Evolutionary conservation across 2,329 filamentous ascomycete genomes (phyloP), one percentile per base, ranked within the genome.

Genomic region (Aspergillus spinulosporus): DNA sequence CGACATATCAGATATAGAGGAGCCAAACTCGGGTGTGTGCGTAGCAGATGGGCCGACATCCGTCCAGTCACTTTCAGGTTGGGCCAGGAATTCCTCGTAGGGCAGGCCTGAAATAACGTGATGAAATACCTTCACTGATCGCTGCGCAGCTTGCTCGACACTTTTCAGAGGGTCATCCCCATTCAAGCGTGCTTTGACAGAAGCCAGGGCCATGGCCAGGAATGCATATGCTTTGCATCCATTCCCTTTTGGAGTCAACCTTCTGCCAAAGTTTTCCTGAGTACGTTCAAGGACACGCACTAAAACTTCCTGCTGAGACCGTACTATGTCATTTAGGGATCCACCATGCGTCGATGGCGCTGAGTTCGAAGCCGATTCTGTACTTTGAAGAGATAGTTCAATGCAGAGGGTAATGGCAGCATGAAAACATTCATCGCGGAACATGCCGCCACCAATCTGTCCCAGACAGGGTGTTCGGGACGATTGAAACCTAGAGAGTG

Each of bases 401-500:
- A 71, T 64, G 37, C 70, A 72, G 2, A 72, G 62, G 1, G 66
- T 72, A 15, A 70, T 59, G 6, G 68, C 68, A 1, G 70, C 67
- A 49, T 72, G 69, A 15, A 69, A 68, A 9, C 68, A 66, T 26
- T 73, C 68, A 12, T 73, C 66, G 8, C 68, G 68, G 52, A 74
- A 73, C 64, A 73, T 70, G 2, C 70, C 70, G 5, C 66, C 67
- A 3, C 68, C 67, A 2, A 73, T 50, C 5, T 67, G 63, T 3
- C 69, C 67, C 14, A 74, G 66, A 34, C 67, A 66, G 8, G 68
- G 69, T 0, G 59, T 50, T 26, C 64, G 61, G 2, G 59, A 55
- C 37, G 63, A 62, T 6, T 63, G 49, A 7, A 57, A 32, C 11
- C 51, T 49, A 6, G 58, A 49, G 3, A 49, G 39, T 0, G 66